phyloP scores from a whole-genome alignment of 2,329 filamentous ascomycete species.

The Neocatenulostroma microsporum region DNA sequence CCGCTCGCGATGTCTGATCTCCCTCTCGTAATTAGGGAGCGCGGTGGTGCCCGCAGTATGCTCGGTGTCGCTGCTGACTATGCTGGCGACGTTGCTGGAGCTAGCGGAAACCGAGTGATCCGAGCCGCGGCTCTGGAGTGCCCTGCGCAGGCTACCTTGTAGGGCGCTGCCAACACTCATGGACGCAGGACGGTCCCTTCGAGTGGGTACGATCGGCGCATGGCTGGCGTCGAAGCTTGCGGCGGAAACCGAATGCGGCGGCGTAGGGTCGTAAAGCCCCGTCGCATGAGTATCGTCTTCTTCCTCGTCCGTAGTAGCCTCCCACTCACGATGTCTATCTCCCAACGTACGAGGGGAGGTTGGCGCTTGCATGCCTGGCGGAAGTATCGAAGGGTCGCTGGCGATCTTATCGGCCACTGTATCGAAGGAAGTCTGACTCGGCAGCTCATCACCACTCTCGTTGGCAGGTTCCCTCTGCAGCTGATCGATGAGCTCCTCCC shows the following conservation, averaged over 20 bases:
- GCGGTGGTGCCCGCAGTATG: slow-evolving; percentile 22
- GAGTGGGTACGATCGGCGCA: slow-evolving; percentile 5
- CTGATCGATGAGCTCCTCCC: slow-evolving; percentile 48
- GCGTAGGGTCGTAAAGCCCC: slow-evolving; percentile 10
- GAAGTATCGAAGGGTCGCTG: slow-evolving; percentile 23
- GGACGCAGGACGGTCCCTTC: slow-evolving; percentile 17
- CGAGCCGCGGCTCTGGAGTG: slow-evolving; percentile 10
- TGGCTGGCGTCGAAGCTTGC: slow-evolving; percentile 6
- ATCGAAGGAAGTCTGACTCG: slow-evolving; percentile 16
- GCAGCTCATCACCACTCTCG: slow-evolving; percentile 19
- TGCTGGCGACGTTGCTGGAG: slow-evolving; percentile 25
- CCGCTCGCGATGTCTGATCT: slow-evolving; percentile 27
- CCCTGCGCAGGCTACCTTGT: slow-evolving; percentile 14
- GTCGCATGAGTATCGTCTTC: slow-evolving; percentile 13
- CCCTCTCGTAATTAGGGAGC: slow-evolving; percentile 28
- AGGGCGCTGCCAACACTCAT: slow-evolving; percentile 18
- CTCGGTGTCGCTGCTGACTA: slow-evolving; percentile 29
- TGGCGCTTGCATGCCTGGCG: slow-evolving; percentile 24
- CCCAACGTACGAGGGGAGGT: too few relatives aligned
- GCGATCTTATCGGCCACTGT: slow-evolving; percentile 21
- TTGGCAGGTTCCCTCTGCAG: slow-evolving; percentile 24
- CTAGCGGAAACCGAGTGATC: slow-evolving; percentile 14
- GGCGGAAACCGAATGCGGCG: slow-evolving; percentile 7
- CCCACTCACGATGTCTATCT: slow-evolving; percentile 14
- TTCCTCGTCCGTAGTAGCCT: slow-evolving; percentile 14